Evolutionary conservation across 208 protist species (phyloP), one percentile per base, ranked within the genome.

Genomic region (Crithidia acanthocephali): DNA sequence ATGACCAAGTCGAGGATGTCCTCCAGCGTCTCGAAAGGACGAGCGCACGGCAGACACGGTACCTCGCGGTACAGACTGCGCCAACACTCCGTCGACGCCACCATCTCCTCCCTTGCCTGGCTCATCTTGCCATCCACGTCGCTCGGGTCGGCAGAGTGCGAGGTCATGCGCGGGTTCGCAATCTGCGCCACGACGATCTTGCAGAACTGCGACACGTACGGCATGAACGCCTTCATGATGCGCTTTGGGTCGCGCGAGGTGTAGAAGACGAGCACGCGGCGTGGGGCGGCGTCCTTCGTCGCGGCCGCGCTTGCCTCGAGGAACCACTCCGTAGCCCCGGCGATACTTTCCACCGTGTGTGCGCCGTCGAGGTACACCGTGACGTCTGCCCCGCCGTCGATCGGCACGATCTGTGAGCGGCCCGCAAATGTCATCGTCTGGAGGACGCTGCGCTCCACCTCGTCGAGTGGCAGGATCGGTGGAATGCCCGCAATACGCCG

Each of bases 301-400:
- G 59, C 35, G 7, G 45, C 58, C 22, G 79, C 76, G 70, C 91
- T 95, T n/a, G 56, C 85, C 2, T 86, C 78, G n/a, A 95, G 37
- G 53, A 94, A 96, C 91, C 93, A 97, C 50, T 76, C 47, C 20
- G 82, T 87, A 6, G 90, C 89, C 32, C 75, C 42, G 6, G 42
- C 20, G 18, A 97, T 59, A 63, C 93, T 97, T 81, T 96, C 91
- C 33, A 72, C 71, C 0, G 93, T 97, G 74, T 97, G 93, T 1
- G 93, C 93, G n/a, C 93, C 91, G 67, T 97, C 93, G 11, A 97
- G 68, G 69, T 93, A 95, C 11, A 95, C 64, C 0, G 84, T 92
- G 25, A 68, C 76, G 60, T 86, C 74, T 2, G 44, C 45, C 30
- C 84, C 81, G 22, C 77, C 76, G 25, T 81, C 74, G 32, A 93